Conservation (phyloP, 2,329 filamentous ascomycete genomes). For the Metarhizium guizhouense region DNA sequence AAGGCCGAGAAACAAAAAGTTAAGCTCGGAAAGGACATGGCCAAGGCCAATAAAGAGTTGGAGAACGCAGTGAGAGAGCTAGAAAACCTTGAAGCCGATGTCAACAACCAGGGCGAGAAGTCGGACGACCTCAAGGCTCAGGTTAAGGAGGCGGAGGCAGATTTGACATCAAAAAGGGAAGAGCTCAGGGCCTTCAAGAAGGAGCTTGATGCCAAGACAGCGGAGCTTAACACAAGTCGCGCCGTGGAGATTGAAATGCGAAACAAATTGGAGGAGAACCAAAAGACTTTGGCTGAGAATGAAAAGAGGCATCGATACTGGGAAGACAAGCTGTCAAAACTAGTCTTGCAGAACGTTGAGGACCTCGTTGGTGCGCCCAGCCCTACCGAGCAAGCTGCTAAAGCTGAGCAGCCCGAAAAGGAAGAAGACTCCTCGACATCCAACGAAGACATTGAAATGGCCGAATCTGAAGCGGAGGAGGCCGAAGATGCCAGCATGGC, state of each 20-base stretch:
- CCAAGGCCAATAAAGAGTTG: constrained; percentile 72
- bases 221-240: constrained; percentile 80
- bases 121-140: constrained; percentile 63
- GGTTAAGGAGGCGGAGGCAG: constrained; percentile 75
- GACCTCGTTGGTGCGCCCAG: constrained; percentile 44
- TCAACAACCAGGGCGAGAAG: constrained; percentile 66
- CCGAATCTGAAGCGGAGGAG: constrained; percentile 19
- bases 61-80: constrained; percentile 63
- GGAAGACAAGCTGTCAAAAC: constrained; percentile 81
- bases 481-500: constrained; percentile 14
- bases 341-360: constrained; percentile 71
- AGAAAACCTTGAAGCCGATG: constrained; percentile 69
- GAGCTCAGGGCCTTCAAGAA: constrained; percentile 72
- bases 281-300: constrained; percentile 80
- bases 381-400: constrained; percentile 13
- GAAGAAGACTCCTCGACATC: constrained; percentile 10
- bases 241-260: constrained; percentile 95
- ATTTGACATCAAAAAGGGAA: constrained; percentile 68
- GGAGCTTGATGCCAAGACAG: constrained; percentile 77
- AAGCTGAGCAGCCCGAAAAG: constrained; percentile 17
- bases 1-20: constrained; percentile 89
- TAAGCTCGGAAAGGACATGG: constrained; percentile 78
- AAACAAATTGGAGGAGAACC: constrained; percentile 93
- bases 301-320: constrained; percentile 77
- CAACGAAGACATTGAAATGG: constrained; percentile 25